Evolutionary conservation across 2,329 filamentous ascomycete genomes (phyloP).

Genomic region (Mycocentrospora acerina): DNA sequence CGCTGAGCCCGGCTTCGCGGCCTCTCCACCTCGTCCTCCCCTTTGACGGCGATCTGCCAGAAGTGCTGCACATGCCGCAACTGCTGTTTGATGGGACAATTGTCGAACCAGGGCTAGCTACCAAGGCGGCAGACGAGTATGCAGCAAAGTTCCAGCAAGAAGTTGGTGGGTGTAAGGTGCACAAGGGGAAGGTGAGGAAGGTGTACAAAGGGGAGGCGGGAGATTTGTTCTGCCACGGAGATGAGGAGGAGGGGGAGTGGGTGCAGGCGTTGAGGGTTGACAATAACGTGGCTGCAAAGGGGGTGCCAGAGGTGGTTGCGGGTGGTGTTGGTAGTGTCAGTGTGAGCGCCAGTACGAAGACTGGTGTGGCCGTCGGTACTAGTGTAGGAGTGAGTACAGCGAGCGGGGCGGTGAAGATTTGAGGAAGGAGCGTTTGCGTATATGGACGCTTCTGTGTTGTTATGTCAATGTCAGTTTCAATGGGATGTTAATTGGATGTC

Average conservation of each 20-base stretch:
- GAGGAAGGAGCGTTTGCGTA: too few species aligned
- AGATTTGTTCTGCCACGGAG: slow-evolving; percentile 67
- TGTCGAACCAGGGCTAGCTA: slow-evolving; percentile 46
- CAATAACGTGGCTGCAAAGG: slow-evolving; percentile 1
- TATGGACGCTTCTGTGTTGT: too few species aligned
- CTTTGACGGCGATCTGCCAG: slow-evolving; percentile 51
- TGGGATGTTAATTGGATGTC: too few species aligned
- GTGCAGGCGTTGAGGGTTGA: slow-evolving; percentile 22
- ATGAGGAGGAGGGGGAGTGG: slow-evolving; percentile 36
- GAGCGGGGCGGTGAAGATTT: too few species aligned
- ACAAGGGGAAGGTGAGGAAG: slow-evolving; percentile 36
- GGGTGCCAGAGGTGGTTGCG: not conserved
- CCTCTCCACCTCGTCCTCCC: slow-evolving; percentile 51
- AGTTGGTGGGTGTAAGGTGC: slow-evolving; percentile 65
- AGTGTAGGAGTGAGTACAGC: too few species aligned
- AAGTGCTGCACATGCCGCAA: slow-evolving; percentile 56
- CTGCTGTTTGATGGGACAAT: slow-evolving; percentile 64
- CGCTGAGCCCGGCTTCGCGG: slow-evolving; percentile 54
- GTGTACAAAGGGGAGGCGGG: slow-evolving; percentile 46
- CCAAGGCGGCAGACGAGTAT: slow-evolving; percentile 54
- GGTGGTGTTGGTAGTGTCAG: not conserved
- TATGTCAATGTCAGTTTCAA: too few species aligned
- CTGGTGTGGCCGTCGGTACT: not conserved
- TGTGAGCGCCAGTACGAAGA: not conserved
- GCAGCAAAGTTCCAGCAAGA: slow-evolving; percentile 60